phyloP scores from a whole-genome alignment of 2,329 filamentous ascomycete genomes.

The Aspergillus viridinutans region DNA sequence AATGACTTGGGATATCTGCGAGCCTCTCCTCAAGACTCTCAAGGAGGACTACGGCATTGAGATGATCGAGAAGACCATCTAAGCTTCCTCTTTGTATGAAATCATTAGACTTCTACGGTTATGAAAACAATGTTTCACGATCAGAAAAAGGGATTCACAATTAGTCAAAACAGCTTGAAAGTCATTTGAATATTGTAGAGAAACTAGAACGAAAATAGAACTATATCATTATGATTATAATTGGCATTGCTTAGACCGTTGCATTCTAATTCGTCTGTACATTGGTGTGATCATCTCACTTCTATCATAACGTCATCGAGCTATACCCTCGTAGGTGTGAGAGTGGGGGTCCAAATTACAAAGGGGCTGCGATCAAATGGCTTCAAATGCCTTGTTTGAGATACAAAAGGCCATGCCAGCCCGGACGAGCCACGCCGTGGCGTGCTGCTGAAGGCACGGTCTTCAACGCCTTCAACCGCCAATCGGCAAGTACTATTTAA shows the following conservation, averaged over 20 bases:
- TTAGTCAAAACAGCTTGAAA: too few relatives aligned
- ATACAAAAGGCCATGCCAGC: constrained; percentile 4
- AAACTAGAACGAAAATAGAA: background rate
- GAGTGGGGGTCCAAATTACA: background rate
- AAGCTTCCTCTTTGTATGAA: constrained; percentile 10
- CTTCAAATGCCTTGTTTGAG: constrained; percentile 4
- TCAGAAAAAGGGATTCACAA: background rate
- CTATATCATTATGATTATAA: background rate
- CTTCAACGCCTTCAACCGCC: constrained; percentile 2
- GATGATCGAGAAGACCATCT: constrained; percentile 63
- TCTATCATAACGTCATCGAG: constrained; percentile 23
- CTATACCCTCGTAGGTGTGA: constrained; percentile 5
- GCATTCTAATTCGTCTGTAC: constrained; percentile 3
- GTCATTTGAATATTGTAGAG: constrained; percentile 5
- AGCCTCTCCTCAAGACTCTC: constrained; percentile 71
- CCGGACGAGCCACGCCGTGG: constrained; percentile 10
- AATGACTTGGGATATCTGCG: constrained; percentile 66
- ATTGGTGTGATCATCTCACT: constrained; percentile 12
- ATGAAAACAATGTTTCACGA: constrained; percentile 3
- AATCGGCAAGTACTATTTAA: constrained; percentile 9
- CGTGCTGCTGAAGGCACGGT: constrained; percentile 15
- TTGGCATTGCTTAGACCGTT: background rate
- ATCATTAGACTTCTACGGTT: background rate
- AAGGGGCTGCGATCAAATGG: background rate
- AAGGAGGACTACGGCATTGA: constrained; percentile 72